These are phyloP conservation scores for Astraeus odoratus DNA, from an alignment of 768 basidiomycete species.

Conservation along the genomic window DNA sequence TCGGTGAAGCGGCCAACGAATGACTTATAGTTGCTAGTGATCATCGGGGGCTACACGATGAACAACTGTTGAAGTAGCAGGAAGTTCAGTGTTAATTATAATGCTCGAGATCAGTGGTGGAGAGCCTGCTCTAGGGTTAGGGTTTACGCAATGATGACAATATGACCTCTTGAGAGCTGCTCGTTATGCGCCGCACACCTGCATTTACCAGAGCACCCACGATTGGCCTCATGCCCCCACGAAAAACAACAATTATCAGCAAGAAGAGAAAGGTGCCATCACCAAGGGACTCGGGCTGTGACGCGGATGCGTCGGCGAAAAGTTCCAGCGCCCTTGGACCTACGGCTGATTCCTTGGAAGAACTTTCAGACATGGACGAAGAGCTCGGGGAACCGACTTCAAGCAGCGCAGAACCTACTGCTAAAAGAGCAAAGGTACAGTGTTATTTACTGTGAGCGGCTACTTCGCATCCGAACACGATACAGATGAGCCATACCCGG, in stretches of 20 bases:
- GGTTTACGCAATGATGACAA: not conserved
- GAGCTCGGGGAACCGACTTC: not conserved
- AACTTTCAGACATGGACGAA: constrained; percentile 3
- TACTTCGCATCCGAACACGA: not conserved
- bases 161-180: too few species aligned
- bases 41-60: too few species aligned
- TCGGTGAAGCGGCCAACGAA: too few species aligned
- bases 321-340: not conserved
- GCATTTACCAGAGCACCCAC: too few species aligned
- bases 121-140: not conserved
- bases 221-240: not conserved
- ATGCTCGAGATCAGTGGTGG: too few species aligned
- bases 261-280: not conserved
- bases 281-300: not conserved
- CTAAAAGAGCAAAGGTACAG: not conserved
- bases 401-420: not conserved
- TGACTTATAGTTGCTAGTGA: too few species aligned
- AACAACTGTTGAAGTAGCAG: too few species aligned
- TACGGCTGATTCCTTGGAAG: not conserved
- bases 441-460: not conserved
- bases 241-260: not conserved
- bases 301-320: not conserved
- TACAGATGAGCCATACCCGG: not conserved
- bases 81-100: too few species aligned
- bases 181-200: too few species aligned